Evolutionary conservation across 495 filamentous ascomycete genomes (phyloP), one percentile per base, ranked within the genome.

Genomic region (Friedmanniomyces endolithicus): DNA sequence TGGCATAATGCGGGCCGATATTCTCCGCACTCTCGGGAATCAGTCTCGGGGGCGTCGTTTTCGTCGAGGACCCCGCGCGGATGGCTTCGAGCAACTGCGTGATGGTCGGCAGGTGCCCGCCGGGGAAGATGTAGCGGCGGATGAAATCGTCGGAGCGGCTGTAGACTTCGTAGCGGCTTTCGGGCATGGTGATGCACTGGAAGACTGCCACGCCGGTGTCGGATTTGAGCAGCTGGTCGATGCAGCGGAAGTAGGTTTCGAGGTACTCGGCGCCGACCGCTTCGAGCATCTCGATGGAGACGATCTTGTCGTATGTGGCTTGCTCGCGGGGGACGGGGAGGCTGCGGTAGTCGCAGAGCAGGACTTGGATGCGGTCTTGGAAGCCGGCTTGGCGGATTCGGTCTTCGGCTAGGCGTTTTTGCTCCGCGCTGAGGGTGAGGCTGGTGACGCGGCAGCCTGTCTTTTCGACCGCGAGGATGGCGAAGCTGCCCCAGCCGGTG

Each of bases 211-310:
- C 78, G 0, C 83, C 84, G 2, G 78, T 77, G 0, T 81, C 73
- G 16, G 63, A 67, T 65, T 87, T 85, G 41, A 87, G 62, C 46
- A 86, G 60, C 50, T 65, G 64, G 57, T 83, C 69, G 11, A 87
- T 69, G 56, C 74, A 60, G 22, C 48, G 46, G 51, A 71, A 71
- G 58, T 71, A 87, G 2, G 69, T 78, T 16, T 75, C 70, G 23
- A 87, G 61, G 57, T 75, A 86, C 59, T 84, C 77, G 43, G 70
- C 63, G 9, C 85, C 83, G 7, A 87, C 84, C 6, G 82, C 83
- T 66, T 87, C 83, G 27, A 87, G 66, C 84, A 87, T 88, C 65
- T 87, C 85, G 56, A 86, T 82, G 8, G 78, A 82, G 14, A 86
- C 72, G 14, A 87, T 68, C 61, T 84, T 85, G 62, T 87, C 84